Evolutionary conservation across 1,139 yeast genomes (phyloP).

Genomic region (Sugiyamaella neomexicana): DNA sequence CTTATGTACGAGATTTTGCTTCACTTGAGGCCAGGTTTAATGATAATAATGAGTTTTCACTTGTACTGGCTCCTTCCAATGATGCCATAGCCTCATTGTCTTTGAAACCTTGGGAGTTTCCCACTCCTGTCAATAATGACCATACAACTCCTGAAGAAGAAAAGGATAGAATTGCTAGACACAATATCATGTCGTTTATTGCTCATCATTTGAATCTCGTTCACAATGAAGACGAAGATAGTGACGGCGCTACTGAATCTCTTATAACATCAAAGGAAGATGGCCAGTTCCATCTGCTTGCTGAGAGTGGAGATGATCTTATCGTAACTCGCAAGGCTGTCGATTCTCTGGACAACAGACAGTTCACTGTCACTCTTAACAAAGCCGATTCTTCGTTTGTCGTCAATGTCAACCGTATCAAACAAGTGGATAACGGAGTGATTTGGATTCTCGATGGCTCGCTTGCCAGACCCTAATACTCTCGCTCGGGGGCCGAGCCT

Average conservation of each 20-base stretch:
- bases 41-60: constrained; percentile 33
- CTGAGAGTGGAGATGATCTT: constrained; percentile 26
- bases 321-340: constrained; percentile 22
- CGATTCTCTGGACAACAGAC: constrained; percentile 15
- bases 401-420: constrained; percentile 28
- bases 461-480: constrained; percentile 25
- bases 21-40: constrained; percentile 33
- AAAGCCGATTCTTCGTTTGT: constrained; percentile 1
- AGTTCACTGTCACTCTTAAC: constrained; percentile 19
- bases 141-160: constrained; percentile 28
- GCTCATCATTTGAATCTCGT: constrained; percentile 36
- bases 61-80: constrained; percentile 42
- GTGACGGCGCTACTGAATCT: constrained; percentile 1
- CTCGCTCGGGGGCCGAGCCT: too few relatives aligned
- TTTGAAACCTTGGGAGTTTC: constrained; percentile 43
- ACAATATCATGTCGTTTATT: constrained; percentile 36
- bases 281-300: constrained; percentile 13
- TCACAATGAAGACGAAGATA: constrained; percentile 19
- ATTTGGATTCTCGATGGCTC: constrained; percentile 32
- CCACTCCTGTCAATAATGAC: constrained; percentile 28
- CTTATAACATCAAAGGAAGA: constrained; percentile 17
- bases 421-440: constrained; percentile 33
- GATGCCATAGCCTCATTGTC: constrained; percentile 35
- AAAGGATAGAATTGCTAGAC: constrained; percentile 33
- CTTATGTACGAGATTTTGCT: constrained; percentile 37